Evolutionary conservation across 179 eudicot genomes (phyloP), one percentile per base, ranked within the genome.

Genomic region (Vitellaria paradoxa): DNA sequence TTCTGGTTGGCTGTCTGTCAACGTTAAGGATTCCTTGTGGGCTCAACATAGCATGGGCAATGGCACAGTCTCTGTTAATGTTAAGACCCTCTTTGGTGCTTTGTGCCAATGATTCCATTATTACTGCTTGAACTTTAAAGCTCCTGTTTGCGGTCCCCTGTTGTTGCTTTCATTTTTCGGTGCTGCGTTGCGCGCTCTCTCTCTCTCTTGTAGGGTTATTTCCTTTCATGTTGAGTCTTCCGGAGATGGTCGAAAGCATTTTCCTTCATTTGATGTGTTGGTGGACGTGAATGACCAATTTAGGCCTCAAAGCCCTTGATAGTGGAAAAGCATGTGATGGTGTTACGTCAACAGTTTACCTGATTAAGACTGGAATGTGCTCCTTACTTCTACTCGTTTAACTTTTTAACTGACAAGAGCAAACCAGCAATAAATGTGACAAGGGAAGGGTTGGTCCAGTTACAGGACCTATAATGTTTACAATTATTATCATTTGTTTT

Each of bases 1-100:
- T 70, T 74, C 81, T 79, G 20, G 89, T 88, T 89, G 96, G 96
- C 49, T 75, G 14, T 1, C 8, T 64, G 82, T 78, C 74, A 53
- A 53, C 42, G 61, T 75, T 53, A 30, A 56, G 80, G 90, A 85
- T 89, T 85, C 73, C 84, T 59, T 5, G 75, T 82, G 82, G 86
- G 81, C 20, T 82, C 80, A 13, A 71, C 2, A 9, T 8, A 40
- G 9, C 40, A 50, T 21, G 73, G 52, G 4, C 42, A 9, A 14
- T 67, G 20, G 11, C 26, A n/a, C 55, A 15, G 3, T 73, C 73
- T 75, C 42, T 15, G 20, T 46, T 23, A 10, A 17, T 24, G 15
- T 14, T 49, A 20, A 79, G 37, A 8, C 63, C 20, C 55, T 50
- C 55, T 50, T 69, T 70, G 74, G 49, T 67, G 37, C 14, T 53